phyloP scores from a whole-genome alignment of 2,329 filamentous ascomycete species.

The Penicillium sp. region DNA sequence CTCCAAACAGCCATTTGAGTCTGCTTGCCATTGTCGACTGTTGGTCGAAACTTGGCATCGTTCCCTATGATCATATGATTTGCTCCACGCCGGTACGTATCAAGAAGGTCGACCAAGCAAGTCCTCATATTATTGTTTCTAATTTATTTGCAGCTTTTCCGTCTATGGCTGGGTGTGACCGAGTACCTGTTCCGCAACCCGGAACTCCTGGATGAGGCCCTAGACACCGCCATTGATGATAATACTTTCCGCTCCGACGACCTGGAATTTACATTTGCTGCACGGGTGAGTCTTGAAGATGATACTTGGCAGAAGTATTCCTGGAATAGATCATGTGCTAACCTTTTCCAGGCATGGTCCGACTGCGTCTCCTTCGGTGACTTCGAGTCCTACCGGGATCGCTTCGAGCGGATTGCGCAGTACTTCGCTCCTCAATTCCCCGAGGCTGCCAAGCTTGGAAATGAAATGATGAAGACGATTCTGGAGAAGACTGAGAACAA shows the following conservation, averaged over 20 bases:
- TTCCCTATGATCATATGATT: conserved; percentile 99
- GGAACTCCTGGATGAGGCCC: conserved; percentile 78
- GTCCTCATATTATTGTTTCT: neutral
- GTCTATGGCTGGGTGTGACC: conserved; percentile 94
- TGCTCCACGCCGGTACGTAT: conserved; percentile 84
- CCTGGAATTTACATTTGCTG: conserved; percentile 96
- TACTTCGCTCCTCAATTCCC: conserved; percentile 92
- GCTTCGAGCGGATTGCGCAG: conserved; percentile 85
- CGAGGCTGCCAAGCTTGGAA: conserved; percentile 85
- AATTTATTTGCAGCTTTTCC: conserved; percentile 68
- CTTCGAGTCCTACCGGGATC: conserved; percentile 89
- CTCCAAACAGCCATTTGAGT: conserved; percentile 87
- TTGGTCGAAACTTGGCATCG: conserved; percentile 91
- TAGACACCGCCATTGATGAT: conserved; percentile 86
- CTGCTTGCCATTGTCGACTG: conserved; percentile 97
- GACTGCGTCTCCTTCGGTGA: conserved; percentile 90
- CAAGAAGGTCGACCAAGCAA: neutral
- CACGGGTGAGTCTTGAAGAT: conserved; percentile 60
- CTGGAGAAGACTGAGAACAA: conserved; percentile 70
- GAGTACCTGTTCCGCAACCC: conserved; percentile 91
- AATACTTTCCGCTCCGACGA: conserved; percentile 94
- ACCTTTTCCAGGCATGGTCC: conserved; percentile 73
- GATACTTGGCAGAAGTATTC: neutral
- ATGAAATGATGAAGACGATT: conserved; percentile 97
- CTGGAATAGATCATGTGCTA: conserved; percentile 1